Percentiles rank a stretch among this genome's conserved stretches.
Evolutionary conservation across 768 basidiomycete species (phyloP).

Genomic region (Solioccasus polychromus): DNA sequence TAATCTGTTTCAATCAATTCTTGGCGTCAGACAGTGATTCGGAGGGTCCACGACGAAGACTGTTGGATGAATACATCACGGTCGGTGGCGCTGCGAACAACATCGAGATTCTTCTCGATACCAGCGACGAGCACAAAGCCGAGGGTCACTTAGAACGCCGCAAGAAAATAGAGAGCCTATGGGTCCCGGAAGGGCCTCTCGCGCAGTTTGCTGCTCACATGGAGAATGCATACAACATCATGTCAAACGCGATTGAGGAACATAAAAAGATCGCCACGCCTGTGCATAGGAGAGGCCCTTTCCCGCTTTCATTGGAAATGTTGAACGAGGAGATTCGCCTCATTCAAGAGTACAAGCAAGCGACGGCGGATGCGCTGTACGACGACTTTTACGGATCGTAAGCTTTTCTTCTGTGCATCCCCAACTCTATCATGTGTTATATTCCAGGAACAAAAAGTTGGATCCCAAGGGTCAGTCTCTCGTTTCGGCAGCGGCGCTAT

Average conservation of each 20-base stretch:
- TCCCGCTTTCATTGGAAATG: conserved; percentile 22
- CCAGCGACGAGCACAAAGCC: conserved; percentile 19
- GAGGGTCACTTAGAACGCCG: conserved; percentile 22
- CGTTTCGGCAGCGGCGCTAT: background rate
- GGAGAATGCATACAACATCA: conserved; percentile 14
- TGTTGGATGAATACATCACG: conserved; percentile 29
- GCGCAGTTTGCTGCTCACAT: conserved; percentile 21
- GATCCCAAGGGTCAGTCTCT: conserved; percentile 24
- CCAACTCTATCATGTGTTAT: background rate
- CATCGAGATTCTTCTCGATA: conserved; percentile 23
- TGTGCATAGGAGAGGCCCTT: conserved; percentile 13
- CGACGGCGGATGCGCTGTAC: conserved; percentile 13
- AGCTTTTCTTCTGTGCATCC: background rate
- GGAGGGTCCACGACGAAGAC: conserved; percentile 17
- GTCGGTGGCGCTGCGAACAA: conserved; percentile 26
- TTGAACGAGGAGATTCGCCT: conserved; percentile 22
- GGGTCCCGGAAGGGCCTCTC: conserved; percentile 16
- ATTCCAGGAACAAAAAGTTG: conserved; percentile 13
- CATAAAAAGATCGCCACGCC: conserved; percentile 15
- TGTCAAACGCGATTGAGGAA: conserved; percentile 21
- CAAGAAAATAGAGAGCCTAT: conserved; percentile 18
- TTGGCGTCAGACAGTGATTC: conserved; percentile 25
- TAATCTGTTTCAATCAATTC: conserved; percentile 27
- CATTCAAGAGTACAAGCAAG: conserved; percentile 21
- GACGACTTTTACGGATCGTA: conserved; percentile 22